Conservation (phyloP, 75 land plant species). For the Cunninghamia lanceolata region DNA sequence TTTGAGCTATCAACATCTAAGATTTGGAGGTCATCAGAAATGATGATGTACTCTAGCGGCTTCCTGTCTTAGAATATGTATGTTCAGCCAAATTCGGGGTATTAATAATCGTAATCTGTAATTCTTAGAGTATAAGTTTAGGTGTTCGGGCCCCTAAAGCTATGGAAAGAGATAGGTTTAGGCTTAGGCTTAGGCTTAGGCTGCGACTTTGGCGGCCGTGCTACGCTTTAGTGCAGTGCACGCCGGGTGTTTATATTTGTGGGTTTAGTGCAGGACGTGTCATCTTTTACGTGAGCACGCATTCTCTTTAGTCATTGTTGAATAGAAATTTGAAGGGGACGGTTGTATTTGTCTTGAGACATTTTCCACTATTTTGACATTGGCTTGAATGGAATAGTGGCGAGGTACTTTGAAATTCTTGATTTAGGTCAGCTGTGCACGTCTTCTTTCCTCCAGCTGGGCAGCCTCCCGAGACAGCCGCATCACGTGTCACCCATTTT, state of each 20-base stretch:
- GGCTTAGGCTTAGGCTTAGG: not conserved
- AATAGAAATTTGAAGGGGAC: not conserved
- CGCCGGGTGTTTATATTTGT: not conserved
- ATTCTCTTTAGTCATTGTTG: not conserved
- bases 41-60: not conserved
- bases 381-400: not conserved
- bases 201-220: not conserved
- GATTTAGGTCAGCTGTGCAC: not conserved
- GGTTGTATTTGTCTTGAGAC: not conserved
- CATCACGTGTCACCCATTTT: not conserved
- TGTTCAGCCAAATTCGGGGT: not conserved
- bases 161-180: not conserved
- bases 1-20: no score
- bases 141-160: not conserved
- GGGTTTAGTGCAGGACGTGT: not conserved
- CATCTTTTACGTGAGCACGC: constrained; percentile 11
- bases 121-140: not conserved
- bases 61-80: not conserved
- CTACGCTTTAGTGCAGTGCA: constrained; percentile 10
- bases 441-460: not conserved
- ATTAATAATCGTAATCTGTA: not conserved
- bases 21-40: not conserved
- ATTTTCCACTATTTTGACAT: no score
- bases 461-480: not conserved
- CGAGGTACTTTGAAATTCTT: not conserved